Conservation (phyloP, 257 asterid species). For the Petunia axillaris region DNA sequence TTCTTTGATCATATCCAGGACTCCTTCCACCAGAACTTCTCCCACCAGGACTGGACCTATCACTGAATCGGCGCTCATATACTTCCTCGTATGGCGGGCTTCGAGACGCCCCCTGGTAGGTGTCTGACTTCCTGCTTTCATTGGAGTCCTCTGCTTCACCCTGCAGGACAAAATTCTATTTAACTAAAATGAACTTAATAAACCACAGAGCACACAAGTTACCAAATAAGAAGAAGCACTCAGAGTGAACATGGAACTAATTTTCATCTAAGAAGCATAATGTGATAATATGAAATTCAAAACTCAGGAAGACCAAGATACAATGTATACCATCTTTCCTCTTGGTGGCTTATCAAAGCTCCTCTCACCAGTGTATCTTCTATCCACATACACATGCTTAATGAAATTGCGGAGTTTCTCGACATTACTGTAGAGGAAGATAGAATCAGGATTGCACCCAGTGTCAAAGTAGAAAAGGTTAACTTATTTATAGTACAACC, state of each 20-base stretch:
- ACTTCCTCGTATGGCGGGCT: conserved; percentile 86
- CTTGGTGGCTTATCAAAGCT: conserved; percentile 80
- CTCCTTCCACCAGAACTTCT: conserved; percentile 73
- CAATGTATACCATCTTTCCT: conserved; percentile 54
- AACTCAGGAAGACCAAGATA: conserved; percentile 29
- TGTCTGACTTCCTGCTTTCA: conserved; percentile 67
- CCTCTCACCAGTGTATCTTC: conserved; percentile 92
- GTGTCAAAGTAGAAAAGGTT: background rate
- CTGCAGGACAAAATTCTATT: conserved; percentile 46
- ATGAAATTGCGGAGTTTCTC: conserved; percentile 92
- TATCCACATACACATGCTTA: conserved; percentile 93
- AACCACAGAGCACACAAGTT: background rate
- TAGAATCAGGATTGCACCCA: conserved; percentile 23
- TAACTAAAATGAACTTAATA: conserved; percentile 8
- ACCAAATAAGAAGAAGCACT: background rate
- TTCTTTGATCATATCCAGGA: conserved; percentile 79
- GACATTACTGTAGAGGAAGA: conserved; percentile 61
- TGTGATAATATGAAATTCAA: background rate
- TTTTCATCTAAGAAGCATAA: background rate
- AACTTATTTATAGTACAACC: background rate
- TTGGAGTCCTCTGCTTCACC: conserved; percentile 70
- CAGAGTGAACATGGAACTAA: background rate
- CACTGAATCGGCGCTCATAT: conserved; percentile 67
- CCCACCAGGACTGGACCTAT: conserved; percentile 56
- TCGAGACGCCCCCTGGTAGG: conserved; percentile 73